Percentiles rank a stretch among this genome's conserved stretches.
These are phyloP conservation scores for Apiospora pterosperma DNA, from an alignment of 2,329 filamentous ascomycete genomes.

Conservation along the genomic window DNA sequence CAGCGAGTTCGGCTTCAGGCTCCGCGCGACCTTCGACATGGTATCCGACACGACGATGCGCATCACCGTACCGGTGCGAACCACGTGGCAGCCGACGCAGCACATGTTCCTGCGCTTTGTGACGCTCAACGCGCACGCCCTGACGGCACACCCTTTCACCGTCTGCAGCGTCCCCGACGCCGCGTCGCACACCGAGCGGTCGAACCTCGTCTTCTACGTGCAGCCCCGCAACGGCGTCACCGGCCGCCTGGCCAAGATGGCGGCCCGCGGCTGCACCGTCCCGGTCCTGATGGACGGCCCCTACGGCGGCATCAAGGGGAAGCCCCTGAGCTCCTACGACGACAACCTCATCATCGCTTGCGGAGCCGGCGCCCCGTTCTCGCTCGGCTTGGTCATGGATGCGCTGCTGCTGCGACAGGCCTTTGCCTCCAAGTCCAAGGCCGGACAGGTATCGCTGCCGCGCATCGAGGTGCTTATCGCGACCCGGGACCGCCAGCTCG, in stretches of 20 bases:
- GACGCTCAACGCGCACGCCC: conserved; percentile 35
- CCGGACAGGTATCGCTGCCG: not conserved
- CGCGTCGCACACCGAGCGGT: not conserved
- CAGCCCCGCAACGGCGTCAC: conserved; percentile 48
- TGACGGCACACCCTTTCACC: conserved; percentile 53
- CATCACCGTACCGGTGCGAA: conserved; percentile 39
- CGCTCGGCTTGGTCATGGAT: conserved; percentile 44
- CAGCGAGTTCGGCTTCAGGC: conserved; percentile 45
- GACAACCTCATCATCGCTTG: conserved; percentile 47
- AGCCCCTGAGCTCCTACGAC: conserved; percentile 36
- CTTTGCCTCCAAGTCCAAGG: conserved; percentile 4
- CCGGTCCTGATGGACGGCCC: conserved; percentile 55
- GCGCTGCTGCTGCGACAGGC: conserved; percentile 17
- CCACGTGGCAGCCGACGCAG: conserved; percentile 49
- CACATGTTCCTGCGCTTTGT: conserved; percentile 54
- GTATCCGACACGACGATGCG: conserved; percentile 38
- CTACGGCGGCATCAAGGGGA: conserved; percentile 47
- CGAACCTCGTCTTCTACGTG: conserved; percentile 51
- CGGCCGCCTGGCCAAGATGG: conserved; percentile 36
- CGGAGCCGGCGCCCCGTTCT: conserved; percentile 53
- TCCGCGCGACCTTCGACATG: conserved; percentile 36
- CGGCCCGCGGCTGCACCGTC: conserved; percentile 29
- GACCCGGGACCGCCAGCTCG: conserved; percentile 24
- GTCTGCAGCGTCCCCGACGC: conserved; percentile 44
- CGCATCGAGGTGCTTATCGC: conserved; percentile 24